Base-by-base conservation (phyloP, 768 basidiomycete genomes). In the Suillus ampliporus region DNA sequence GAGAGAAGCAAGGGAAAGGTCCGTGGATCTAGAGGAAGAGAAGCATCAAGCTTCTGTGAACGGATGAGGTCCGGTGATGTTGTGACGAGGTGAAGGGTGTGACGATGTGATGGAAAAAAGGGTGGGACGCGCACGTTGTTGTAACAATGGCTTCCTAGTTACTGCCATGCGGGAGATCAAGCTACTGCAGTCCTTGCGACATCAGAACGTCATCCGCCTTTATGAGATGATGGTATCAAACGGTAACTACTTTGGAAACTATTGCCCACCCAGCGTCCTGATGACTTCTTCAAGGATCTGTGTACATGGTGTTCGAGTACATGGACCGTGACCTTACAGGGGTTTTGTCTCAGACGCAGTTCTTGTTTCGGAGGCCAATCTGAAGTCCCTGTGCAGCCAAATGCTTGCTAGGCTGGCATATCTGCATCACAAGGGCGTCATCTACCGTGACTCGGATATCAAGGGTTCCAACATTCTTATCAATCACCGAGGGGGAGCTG, bases 131-230 rank as follows among this genome's bases (percentile, higher is more conserved):
- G n/a, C n/a, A n/a, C n/a, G n/a, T n/a, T n/a, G n/a, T n/a, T n/a
- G n/a, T n/a, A n/a, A n/a, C n/a, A n/a, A 99, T 72, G 97, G 97
- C 0, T 99, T 99, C 76, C 97, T 97, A 15, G 94, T 99, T 8
- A 99, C 97, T 34, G 95, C 97, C 1, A 97, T 99, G 91, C 86
- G 97, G 54, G 97, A 99, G 78, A 98, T 99, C 77, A 99, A 99
- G 72, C 86, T 99, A 44, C 78, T 99, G 37, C 97, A 99, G 72
- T 92, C 90, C 7, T 77, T 99, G 56, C 83, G 88, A 63, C 97
- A 99, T 74, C 83, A 84, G 41, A 99, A 99, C 71, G 86, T 99
- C 47, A 88, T 99, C 47, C 84, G 84, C 56, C 79, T 99, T 41
- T 88, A 91, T 67, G 97, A 99, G 78, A 99, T 99, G 95, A 96